phyloP scores from a whole-genome alignment of 495 filamentous ascomycete genomes.

The Massariosphaeria phaeospora region DNA sequence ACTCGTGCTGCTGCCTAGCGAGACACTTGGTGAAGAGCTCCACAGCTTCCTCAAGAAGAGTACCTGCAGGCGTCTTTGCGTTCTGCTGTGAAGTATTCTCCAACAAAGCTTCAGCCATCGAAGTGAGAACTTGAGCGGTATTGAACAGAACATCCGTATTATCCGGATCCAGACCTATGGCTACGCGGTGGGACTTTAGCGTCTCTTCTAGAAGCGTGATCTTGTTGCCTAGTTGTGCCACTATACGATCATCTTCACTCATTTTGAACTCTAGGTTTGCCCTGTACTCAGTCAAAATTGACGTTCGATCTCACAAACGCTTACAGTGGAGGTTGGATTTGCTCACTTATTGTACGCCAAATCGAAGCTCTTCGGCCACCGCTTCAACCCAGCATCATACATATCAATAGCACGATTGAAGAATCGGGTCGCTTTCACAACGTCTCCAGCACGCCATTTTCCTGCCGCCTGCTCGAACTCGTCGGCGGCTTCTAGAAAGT shows the following conservation, averaged over 20 bases:
- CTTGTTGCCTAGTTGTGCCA: constrained; percentile 49
- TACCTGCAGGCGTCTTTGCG: constrained; percentile 37
- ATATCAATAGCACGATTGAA: constrained; percentile 61
- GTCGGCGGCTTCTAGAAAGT: constrained; percentile 60
- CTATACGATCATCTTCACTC: constrained; percentile 55
- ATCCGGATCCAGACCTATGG: constrained; percentile 53
- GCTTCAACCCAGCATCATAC: constrained; percentile 58
- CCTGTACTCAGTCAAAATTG: constrained; percentile 30
- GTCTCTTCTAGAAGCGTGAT: constrained; percentile 52
- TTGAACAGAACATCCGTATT: constrained; percentile 67
- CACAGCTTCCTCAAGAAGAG: constrained; percentile 56
- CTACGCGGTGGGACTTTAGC: constrained; percentile 57
- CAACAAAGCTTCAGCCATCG: constrained; percentile 55
- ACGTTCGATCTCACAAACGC: too few relatives aligned
- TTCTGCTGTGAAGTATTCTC: constrained; percentile 45
- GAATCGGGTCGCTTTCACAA: constrained; percentile 62
- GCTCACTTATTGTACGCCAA: constrained; percentile 68
- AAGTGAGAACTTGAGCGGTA: constrained; percentile 61
- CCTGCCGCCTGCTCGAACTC: constrained; percentile 64
- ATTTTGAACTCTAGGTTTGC: constrained; percentile 62
- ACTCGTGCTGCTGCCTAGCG: constrained; percentile 52
- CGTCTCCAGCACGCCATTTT: constrained; percentile 66
- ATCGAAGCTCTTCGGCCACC: constrained; percentile 58
- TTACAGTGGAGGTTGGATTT: too few relatives aligned
- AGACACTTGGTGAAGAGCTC: constrained; percentile 61